Percentiles rank a stretch among this genome's conserved stretches.
Conservation (phyloP, 495 filamentous ascomycete genomes). For the Penicillium manginii region DNA sequence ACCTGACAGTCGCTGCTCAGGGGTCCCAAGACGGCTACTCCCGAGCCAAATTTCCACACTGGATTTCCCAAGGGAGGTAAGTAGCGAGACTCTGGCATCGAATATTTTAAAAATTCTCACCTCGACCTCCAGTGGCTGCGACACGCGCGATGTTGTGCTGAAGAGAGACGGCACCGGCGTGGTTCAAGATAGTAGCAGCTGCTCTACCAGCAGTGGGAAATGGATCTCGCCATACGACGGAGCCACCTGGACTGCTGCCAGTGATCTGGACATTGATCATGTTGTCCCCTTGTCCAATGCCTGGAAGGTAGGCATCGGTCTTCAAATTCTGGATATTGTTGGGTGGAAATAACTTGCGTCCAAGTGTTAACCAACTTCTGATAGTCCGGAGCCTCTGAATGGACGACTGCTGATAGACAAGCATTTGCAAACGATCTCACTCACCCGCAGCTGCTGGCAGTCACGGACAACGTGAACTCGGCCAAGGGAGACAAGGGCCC, state of each 20-base stretch:
- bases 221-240: constrained; percentile 74
- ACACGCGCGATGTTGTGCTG: constrained; percentile 68
- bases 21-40: constrained; percentile 58
- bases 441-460: constrained; percentile 71
- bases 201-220: constrained; percentile 58
- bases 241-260: constrained; percentile 64
- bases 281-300: constrained; percentile 75
- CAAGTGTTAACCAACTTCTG: not conserved
- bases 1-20: constrained; percentile 56
- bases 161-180: constrained; percentile 69
- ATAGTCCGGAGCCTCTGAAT: constrained; percentile 47
- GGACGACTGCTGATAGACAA: constrained; percentile 65
- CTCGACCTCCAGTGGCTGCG: constrained; percentile 53
- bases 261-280: constrained; percentile 77
- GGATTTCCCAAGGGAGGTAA: constrained; percentile 56
- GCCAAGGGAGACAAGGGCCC: constrained; percentile 69
- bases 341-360: not conserved
- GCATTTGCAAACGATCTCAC: constrained; percentile 73
- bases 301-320: constrained; percentile 63
- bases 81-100: constrained; percentile 13
- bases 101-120: not conserved
- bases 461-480: constrained; percentile 75
- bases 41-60: constrained; percentile 68
- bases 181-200: constrained; percentile 47
- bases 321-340: not conserved